These are phyloP conservation scores for Chaetomiaceae sp. DNA, from an alignment of 2,329 filamentous ascomycete genomes.

Conservation along the genomic window DNA sequence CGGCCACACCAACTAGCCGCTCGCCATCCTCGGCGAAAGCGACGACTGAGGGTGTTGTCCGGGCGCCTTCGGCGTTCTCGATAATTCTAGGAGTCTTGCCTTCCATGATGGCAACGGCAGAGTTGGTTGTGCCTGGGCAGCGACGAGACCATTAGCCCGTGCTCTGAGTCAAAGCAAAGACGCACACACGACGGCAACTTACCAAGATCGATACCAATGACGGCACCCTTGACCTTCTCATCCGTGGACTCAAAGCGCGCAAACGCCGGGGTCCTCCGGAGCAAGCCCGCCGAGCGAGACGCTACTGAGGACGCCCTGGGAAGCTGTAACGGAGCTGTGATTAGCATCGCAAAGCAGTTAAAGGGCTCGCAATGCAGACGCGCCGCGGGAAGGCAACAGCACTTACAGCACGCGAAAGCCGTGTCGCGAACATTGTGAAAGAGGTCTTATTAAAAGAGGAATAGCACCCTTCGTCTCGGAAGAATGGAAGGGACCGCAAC, in stretches of 20 bases:
- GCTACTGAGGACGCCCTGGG: conserved; percentile 67
- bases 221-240: conserved; percentile 85
- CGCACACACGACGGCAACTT: conserved; percentile 32
- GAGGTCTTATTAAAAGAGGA: conserved; percentile 18
- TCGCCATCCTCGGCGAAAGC: conserved; percentile 94
- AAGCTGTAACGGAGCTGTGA: conserved; percentile 48
- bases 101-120: conserved; percentile 95
- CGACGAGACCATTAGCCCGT: conserved; percentile 9
- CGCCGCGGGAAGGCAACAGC: not conserved
- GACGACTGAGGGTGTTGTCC: conserved; percentile 90
- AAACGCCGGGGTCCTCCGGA: conserved; percentile 67
- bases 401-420: conserved; percentile 26
- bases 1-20: conserved; percentile 91
- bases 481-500: conserved; percentile 12
- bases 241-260: conserved; percentile 73
- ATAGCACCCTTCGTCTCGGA: conserved; percentile 12
- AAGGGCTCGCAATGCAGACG: not conserved
- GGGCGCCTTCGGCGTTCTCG: conserved; percentile 91
- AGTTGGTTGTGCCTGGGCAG: conserved; percentile 77
- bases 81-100: conserved; percentile 93
- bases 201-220: conserved; percentile 98
- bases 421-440: conserved; percentile 25
- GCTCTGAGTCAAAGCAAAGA: not conserved
- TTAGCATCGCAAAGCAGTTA: conserved; percentile 12
- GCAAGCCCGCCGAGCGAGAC: conserved; percentile 59